Percentiles rank a stretch among this genome's conserved stretches.
These are phyloP conservation scores for Pseudocercospora pini-densiflorae DNA, from an alignment of 2,329 filamentous ascomycete species.

Conservation along the genomic window DNA sequence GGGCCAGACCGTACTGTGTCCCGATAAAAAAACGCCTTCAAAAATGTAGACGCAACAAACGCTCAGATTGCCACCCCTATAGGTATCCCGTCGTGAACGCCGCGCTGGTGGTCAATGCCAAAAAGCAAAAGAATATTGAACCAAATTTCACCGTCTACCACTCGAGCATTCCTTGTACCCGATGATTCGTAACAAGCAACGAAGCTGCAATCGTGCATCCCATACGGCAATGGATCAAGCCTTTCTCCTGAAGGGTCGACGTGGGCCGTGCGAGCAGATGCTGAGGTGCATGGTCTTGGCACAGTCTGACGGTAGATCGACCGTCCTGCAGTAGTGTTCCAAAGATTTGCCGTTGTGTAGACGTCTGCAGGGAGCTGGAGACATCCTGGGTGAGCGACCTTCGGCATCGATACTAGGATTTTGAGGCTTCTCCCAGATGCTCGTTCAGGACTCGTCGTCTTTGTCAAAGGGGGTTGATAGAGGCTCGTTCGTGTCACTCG, in stretches of 20 bases:
- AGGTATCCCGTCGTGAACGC: conserved; percentile 1
- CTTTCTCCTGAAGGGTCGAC: not conserved
- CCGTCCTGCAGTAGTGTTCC: not conserved
- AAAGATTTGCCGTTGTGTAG: not conserved
- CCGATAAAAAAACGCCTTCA: not conserved
- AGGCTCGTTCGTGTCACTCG: not conserved
- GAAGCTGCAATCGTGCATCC: not conserved
- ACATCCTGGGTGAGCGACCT: not conserved
- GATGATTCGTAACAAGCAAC: not conserved
- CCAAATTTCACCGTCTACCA: not conserved
- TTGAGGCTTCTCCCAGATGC: not conserved
- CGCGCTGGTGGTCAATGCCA: not conserved
- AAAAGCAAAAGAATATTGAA: not conserved
- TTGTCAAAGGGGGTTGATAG: not conserved
- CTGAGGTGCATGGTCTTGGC: not conserved
- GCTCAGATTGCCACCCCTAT: conserved; percentile 6
- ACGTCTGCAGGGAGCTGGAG: not conserved
- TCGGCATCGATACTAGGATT: not conserved
- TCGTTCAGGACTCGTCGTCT: not conserved
- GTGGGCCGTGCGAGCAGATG: not conserved
- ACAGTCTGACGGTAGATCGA: not conserved
- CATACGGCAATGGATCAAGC: not conserved
- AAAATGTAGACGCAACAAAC: not conserved
- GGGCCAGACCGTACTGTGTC: not conserved
- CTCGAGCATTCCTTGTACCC: not conserved